phyloP scores from a whole-genome alignment of 352 stramenopile genomes.

The Phytopythium helicoides region DNA sequence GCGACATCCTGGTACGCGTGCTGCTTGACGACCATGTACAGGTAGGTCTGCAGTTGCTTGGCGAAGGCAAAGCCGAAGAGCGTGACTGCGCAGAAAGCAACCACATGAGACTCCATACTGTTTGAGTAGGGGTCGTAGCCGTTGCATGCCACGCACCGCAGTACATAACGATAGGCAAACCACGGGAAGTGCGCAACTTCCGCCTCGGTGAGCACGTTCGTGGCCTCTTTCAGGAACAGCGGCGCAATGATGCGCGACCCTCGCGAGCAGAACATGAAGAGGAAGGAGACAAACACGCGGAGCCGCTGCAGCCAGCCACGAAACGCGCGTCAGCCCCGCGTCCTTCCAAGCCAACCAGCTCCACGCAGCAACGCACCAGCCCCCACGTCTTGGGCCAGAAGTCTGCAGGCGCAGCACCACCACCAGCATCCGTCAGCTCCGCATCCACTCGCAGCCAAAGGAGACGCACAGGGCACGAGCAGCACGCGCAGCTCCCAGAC shows the following conservation, averaged over 20 bases:
- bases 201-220: conserved; percentile 45
- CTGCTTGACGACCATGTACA: conserved; percentile 95
- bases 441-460: no score
- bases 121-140: neutral
- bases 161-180: conserved; percentile 54
- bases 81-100: no score
- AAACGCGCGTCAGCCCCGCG: neutral
- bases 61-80: conserved; percentile 78
- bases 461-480: conserved; percentile 59
- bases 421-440: neutral
- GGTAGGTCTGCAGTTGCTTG: conserved; percentile 93
- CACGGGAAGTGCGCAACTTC: conserved; percentile 36
- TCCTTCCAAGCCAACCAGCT: no score
- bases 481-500: conserved; percentile 65
- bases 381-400: conserved; percentile 74
- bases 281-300: conserved; percentile 58
- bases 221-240: conserved; percentile 71
- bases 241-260: conserved; percentile 64
- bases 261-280: conserved; percentile 68
- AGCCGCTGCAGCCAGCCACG: conserved; percentile 25
- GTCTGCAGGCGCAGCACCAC: conserved; percentile 25
- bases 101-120: neutral
- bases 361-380: conserved; percentile 28
- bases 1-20: conserved; percentile 95
- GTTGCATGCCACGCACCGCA: conserved; percentile 33